Evolutionary conservation across 495 filamentous ascomycete genomes (phyloP), one percentile per base, ranked within the genome.

Genomic region (Astrothelium macrocarpum): DNA sequence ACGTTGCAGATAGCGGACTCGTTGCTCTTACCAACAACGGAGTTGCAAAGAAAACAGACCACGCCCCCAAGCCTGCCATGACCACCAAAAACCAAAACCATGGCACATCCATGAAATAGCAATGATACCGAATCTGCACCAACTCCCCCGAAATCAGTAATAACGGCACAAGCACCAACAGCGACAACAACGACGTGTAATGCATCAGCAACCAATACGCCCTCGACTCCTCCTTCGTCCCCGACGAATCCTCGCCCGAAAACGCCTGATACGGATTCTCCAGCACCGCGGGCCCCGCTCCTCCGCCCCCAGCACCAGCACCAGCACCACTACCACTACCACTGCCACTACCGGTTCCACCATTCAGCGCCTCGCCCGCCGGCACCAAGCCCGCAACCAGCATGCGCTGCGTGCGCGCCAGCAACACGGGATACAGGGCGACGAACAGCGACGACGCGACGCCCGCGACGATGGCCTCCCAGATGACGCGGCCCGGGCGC

Each of bases 361-460:
- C 65, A 11, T 65, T 67, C 1, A 71, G 68, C 11, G 68, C 28
- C 49, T 70, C 68, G 59, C 68, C 65, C 32, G 68, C 67, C 10
- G 71, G 62, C 67, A 71, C 59, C 32, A 72, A 72, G 16, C 49
- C 63, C 1, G 68, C 28, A 53, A 71, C 68, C 10, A 76, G 71
- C 39, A 66, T 64, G 65, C 76, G 79, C 58, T 80, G 79, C 23
- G 78, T 80, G 32, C 75, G 73, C 26, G 76, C 69, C 20, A 83
- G 67, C 28, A 81, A 66, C 32, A 83, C 70, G 1, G 80, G 80
- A 62, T 80, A 81, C 0, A 80, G 70, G 2, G 78, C 78, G 1
- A 77, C 76, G 53, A 81, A 82, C 46, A 81, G 29, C 4, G 78
- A 77, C 59, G 79, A 81, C 69, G 79, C 78, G 53, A 81, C 71